phyloP scores from a whole-genome alignment of 2,329 filamentous ascomycete species.

The Xylariaceae sp. region DNA sequence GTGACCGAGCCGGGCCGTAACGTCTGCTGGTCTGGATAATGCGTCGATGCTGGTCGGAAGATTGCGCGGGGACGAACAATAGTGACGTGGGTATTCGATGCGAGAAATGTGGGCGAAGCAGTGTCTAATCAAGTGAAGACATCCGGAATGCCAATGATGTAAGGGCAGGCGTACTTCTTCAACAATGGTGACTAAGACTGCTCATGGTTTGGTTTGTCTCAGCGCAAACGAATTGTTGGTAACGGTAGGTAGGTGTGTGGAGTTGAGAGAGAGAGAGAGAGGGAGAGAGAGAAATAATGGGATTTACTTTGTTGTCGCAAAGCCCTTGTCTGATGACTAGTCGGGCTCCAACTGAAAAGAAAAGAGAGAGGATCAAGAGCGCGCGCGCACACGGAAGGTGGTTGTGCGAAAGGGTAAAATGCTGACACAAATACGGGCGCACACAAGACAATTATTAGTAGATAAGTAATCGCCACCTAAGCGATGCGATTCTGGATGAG shows the following conservation, averaged over 20 bases:
- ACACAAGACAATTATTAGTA: constrained; percentile 11
- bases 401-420: constrained; percentile 1
- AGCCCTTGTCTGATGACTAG: constrained; percentile 8
- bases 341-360: constrained; percentile 2
- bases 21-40: constrained; percentile 19
- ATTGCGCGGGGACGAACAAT: constrained; percentile 19
- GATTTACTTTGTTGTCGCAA: constrained; percentile 4
- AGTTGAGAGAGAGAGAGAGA: not conserved
- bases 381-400: not conserved
- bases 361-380: not conserved
- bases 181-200: constrained; percentile 19
- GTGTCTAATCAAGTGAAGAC: constrained; percentile 24
- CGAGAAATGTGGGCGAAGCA: constrained; percentile 25
- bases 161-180: constrained; percentile 28
- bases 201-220: constrained; percentile 18
- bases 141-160: constrained; percentile 30
- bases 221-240: constrained; percentile 5
- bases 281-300: no score
- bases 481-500: constrained; percentile 6
- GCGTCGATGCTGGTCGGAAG: constrained; percentile 17
- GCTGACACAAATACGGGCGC: constrained; percentile 3
- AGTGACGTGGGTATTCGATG: constrained; percentile 13
- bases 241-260: constrained; percentile 7
- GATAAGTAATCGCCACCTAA: constrained; percentile 13
- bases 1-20: constrained; percentile 5